Evolutionary conservation across 2,329 filamentous ascomycete species (phyloP).

Genomic region (Fusarium metavorans): DNA sequence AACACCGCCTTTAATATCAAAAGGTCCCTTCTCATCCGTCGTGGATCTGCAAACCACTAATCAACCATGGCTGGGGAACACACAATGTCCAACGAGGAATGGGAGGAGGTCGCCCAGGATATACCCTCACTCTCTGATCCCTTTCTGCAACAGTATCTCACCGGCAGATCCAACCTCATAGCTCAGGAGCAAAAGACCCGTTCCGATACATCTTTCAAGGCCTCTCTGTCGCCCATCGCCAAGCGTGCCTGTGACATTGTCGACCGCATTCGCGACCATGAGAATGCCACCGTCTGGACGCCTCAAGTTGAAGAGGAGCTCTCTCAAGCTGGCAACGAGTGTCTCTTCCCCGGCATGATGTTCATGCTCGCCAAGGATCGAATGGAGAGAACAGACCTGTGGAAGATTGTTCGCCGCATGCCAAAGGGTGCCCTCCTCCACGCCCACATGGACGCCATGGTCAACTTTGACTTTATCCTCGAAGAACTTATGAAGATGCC

Average conservation of each 20-base stretch:
- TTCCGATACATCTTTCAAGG: constrained; percentile 78
- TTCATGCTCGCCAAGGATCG: constrained; percentile 86
- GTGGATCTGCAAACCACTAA: neutral
- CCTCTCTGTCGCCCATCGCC: constrained; percentile 83
- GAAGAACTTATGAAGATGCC: constrained; percentile 76
- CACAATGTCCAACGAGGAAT: constrained; percentile 66
- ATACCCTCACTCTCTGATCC: constrained; percentile 73
- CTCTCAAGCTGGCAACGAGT: constrained; percentile 70
- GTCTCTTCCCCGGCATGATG: constrained; percentile 91
- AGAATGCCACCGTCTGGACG: constrained; percentile 83
- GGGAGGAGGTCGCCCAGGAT: constrained; percentile 67
- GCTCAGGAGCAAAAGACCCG: constrained; percentile 84
- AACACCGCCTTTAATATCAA: neutral
- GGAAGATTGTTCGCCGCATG: constrained; percentile 86
- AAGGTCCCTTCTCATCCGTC: neutral
- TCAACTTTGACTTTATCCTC: constrained; percentile 85
- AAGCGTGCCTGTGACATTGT: constrained; percentile 84
- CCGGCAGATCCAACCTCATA: constrained; percentile 81
- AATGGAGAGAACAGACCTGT: constrained; percentile 87
- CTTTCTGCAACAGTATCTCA: constrained; percentile 85
- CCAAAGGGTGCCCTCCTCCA: constrained; percentile 90
- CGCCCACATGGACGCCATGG: constrained; percentile 91
- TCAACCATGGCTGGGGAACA: constrained; percentile 47
- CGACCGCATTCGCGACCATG: constrained; percentile 80
- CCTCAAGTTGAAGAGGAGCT: constrained; percentile 77